Conservation (phyloP, 805 yeast genomes). For the Saturnispora sanitii region DNA sequence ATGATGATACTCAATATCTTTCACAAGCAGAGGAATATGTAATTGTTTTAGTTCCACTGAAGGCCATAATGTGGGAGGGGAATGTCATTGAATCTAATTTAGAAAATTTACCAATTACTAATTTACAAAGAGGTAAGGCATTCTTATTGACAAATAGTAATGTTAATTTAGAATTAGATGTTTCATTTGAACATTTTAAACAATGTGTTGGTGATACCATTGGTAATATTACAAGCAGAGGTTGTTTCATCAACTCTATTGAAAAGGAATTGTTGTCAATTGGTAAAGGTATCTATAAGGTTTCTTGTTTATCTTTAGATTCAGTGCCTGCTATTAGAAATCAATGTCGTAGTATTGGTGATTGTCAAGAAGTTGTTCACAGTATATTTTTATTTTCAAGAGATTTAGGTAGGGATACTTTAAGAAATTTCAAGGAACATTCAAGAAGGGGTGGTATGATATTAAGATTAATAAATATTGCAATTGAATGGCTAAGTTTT, state of each 20-base stretch:
- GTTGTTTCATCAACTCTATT: slow-evolving; percentile 64
- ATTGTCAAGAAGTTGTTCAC: slow-evolving; percentile 68
- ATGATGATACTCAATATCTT: slow-evolving; percentile 12
- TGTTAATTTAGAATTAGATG: slow-evolving; percentile 39
- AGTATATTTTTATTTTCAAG: slow-evolving; percentile 66
- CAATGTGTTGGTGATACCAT: slow-evolving; percentile 48
- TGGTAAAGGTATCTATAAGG: slow-evolving; percentile 55
- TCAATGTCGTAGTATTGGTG: slow-evolving; percentile 49
- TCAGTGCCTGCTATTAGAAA: slow-evolving; percentile 43
- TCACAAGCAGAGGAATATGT: slow-evolving; percentile 42
- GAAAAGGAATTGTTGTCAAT: slow-evolving; percentile 62
- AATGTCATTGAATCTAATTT: slow-evolving; percentile 43
- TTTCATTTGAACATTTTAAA: slow-evolving; percentile 46
- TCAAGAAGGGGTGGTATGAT: slow-evolving; percentile 59
- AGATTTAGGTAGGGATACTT: slow-evolving; percentile 69
- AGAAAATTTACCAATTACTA: slow-evolving; percentile 38
- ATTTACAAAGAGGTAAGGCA: slow-evolving; percentile 58
- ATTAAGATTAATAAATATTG: slow-evolving; percentile 58
- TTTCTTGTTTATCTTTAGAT: slow-evolving; percentile 56
- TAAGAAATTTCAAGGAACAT: slow-evolving; percentile 31
- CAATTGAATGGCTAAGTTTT: slow-evolving; percentile 87
- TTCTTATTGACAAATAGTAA: slow-evolving; percentile 66
- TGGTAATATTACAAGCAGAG: slow-evolving; percentile 43
- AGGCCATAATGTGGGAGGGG: slow-evolving; percentile 90
- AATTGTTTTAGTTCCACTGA: slow-evolving; percentile 64